Conservation (phyloP, 1,284 basidiomycete species). For the Porodaedalea pini region DNA sequence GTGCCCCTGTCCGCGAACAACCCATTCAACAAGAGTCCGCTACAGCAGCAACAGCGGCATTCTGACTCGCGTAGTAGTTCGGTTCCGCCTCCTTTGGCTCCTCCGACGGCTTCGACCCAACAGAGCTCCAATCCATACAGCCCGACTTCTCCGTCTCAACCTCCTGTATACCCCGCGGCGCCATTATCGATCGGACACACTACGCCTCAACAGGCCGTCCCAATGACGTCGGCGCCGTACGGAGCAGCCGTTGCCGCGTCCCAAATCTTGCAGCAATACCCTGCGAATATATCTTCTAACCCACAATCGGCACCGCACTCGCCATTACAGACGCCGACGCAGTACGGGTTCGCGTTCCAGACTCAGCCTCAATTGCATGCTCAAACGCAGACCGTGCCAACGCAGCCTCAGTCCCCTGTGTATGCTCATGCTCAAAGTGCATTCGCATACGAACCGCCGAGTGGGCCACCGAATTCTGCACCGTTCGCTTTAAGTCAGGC, state of each 20-base stretch:
- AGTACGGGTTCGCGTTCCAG: constrained; percentile 1
- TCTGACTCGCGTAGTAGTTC: not conserved
- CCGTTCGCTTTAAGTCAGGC: not conserved
- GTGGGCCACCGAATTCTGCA: not conserved
- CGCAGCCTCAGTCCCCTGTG: not conserved
- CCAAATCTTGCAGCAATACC: constrained; percentile 1
- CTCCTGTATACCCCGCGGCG: not conserved
- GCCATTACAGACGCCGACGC: constrained; percentile 3
- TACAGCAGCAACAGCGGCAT: not conserved
- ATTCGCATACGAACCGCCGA: not conserved
- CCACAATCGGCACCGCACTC: constrained; percentile 6
- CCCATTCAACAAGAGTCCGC: not conserved
- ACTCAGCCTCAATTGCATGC: not conserved
- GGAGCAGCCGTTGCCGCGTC: constrained; percentile 1
- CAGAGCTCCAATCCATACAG: constrained; percentile 2
- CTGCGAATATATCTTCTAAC: not conserved
- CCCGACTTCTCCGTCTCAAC: not conserved
- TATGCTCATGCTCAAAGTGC: not conserved
- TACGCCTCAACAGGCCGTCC: not conserved
- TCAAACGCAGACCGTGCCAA: not conserved
- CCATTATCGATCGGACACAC: not conserved
- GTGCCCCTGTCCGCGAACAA: not conserved
- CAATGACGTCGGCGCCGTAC: not conserved
- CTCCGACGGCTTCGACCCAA: constrained; percentile 6
- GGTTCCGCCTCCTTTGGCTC: constrained; percentile 8